Conservation (phyloP, 306 rosid species). For the Leucaena leucocephala region DNA sequence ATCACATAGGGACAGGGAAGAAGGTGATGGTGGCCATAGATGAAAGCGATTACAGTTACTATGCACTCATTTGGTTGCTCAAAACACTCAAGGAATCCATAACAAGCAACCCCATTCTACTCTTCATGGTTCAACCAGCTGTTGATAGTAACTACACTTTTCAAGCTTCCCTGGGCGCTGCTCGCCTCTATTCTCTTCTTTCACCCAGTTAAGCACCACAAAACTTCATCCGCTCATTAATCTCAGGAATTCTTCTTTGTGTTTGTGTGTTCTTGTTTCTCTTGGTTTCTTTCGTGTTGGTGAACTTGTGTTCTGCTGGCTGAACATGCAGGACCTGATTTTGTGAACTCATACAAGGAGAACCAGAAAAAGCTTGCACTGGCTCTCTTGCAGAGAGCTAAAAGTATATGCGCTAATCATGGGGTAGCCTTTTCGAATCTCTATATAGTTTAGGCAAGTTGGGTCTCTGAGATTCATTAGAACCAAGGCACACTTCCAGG, state of each 20-base stretch:
- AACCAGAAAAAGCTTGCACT: slow-evolving; percentile 44
- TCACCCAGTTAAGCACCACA: slow-evolving; percentile 45
- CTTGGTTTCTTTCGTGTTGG: slow-evolving; percentile 1
- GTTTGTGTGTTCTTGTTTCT: background rate
- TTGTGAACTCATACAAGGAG: slow-evolving; percentile 38
- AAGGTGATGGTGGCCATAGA: slow-evolving; percentile 62
- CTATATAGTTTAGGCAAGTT: no score
- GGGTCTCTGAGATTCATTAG: no score
- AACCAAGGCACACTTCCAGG: no score
- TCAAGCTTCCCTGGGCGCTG: slow-evolving; percentile 48
- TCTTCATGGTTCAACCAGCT: slow-evolving; percentile 56
- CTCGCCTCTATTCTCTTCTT: slow-evolving; percentile 43
- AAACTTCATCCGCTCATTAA: background rate
- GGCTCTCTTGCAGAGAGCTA: slow-evolving; percentile 54
- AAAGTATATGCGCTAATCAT: slow-evolving; percentile 47
- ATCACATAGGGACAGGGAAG: slow-evolving; percentile 30
- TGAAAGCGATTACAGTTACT: slow-evolving; percentile 52
- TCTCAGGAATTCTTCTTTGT: background rate
- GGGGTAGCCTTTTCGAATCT: slow-evolving; percentile 43
- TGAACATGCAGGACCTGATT: slow-evolving; percentile 38
- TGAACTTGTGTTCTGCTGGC: slow-evolving; percentile 1
- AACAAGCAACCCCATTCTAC: slow-evolving; percentile 28
- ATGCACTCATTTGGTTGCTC: slow-evolving; percentile 56
- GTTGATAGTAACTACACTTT: slow-evolving; percentile 35
- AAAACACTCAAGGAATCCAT: slow-evolving; percentile 51